Evolutionary conservation across 352 stramenopile genomes (phyloP).

Genomic region (Blastocystis sp.): DNA sequence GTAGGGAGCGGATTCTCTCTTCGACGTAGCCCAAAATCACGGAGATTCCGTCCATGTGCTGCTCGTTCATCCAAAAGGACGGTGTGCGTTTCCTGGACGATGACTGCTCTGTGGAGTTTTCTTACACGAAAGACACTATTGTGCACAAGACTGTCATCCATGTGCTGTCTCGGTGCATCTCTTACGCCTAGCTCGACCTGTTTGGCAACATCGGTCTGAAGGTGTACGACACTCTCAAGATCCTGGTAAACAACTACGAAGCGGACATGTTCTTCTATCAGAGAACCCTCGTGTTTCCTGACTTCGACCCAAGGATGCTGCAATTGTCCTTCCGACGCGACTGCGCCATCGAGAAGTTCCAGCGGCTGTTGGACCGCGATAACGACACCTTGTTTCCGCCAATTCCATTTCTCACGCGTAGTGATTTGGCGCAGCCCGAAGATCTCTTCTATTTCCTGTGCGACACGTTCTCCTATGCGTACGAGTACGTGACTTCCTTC

Average conservation of each 20-base stretch:
- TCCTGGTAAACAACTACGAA: background rate
- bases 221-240: constrained; percentile 43
- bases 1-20: background rate
- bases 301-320: background rate
- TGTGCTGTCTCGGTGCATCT: background rate
- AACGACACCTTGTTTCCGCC: background rate
- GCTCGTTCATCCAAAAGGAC: background rate
- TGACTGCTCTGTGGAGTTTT: constrained; percentile 1
- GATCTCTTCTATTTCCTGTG: constrained; percentile 9
- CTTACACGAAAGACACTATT: background rate
- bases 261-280: background rate
- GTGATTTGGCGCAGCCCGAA: background rate
- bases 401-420: background rate
- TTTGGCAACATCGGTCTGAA: constrained; percentile 58
- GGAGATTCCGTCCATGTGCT: background rate
- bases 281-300: background rate
- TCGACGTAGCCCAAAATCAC: background rate
- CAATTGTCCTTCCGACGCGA: background rate
- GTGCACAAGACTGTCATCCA: background rate
- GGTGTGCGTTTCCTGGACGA: constrained; percentile 9
- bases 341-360: background rate
- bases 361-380: background rate
- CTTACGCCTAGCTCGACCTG: constrained; percentile 18
- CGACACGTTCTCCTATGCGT: background rate
- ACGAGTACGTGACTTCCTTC: constrained; percentile 9